Base-by-base conservation (phyloP, 2,329 filamentous ascomycete species). In the Claviceps sp. region DNA sequence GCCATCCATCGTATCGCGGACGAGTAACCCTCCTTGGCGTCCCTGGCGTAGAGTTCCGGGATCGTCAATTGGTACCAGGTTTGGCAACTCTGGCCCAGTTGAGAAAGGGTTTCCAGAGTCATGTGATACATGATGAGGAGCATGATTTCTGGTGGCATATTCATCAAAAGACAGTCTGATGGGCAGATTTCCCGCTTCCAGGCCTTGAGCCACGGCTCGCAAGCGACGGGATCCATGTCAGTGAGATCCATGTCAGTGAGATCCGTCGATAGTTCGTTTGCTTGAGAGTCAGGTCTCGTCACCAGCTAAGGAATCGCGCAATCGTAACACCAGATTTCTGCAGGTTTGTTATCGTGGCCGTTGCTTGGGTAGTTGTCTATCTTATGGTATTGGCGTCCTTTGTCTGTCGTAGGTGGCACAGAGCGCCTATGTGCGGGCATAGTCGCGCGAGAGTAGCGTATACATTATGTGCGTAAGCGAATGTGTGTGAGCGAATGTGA, bases 201-300 rank as follows among this genome's bases (percentile, higher is more conserved):
- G 13, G 1, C 39, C 4, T 9, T 7, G 9, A 49, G 4, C 16
- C 20, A 49, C n/a, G 3, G 5, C 5, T 22, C 13, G 5, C 4
- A 1, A 5, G n/a, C 17, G 17, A 3, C 13, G 16, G 80, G 1
- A 73, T 77, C 50, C 75, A 75, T 54, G 5, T 9, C 43, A 29
- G n/a, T 29, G 5, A 37, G 13, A 16, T 16, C 2, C 26, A 75
- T 54, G 5, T 9, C 43, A 29, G n/a, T 29, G 5, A 37, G 13
- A 16, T 16, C 2, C 26, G 17, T 13, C 34, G 4, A 20, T 38
- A 4, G 22, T 20, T 8, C 2, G 29, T 16, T 37, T 13, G 4
- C 8, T 38, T 37, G 11, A 8, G 6, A 14, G 34, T 5, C 17
- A 16, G 7, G 1, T 34, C 4, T 4, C 29, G 29, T 34, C 9